Percentiles rank a stretch among this genome's conserved stretches.
Conservation (phyloP, 257 asterid genomes). For the Nicotiana sylvestris region DNA sequence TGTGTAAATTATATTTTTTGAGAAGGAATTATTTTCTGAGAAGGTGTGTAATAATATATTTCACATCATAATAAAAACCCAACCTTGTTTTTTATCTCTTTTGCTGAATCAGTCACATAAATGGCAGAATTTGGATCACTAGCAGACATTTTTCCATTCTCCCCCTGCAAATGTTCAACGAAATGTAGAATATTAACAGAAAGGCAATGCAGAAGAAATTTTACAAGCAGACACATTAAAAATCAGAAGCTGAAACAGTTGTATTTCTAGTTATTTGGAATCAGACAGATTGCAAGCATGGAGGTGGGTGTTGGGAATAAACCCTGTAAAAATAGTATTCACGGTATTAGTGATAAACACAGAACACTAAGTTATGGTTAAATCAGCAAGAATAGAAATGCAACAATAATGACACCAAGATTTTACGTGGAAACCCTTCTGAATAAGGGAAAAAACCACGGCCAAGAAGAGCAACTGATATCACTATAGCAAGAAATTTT, state of each 20-base stretch:
- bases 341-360: too few species aligned
- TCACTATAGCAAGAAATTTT: too few species aligned
- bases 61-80: neutral
- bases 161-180: conserved; percentile 54
- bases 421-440: too few species aligned
- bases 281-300: neutral
- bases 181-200: neutral
- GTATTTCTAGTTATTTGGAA: neutral
- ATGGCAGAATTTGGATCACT: conserved; percentile 92
- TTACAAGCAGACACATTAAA: neutral
- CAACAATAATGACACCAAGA: too few species aligned
- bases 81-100: conserved; percentile 87
- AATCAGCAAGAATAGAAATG: too few species aligned
- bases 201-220: neutral
- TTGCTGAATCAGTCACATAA: conserved; percentile 81
- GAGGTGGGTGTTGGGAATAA: neutral
- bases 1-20: neutral
- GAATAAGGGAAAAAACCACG: too few species aligned
- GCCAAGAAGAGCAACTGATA: too few species aligned
- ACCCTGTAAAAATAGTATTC: too few species aligned
- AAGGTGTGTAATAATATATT: neutral
- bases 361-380: too few species aligned
- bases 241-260: conserved; percentile 1
- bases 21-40: neutral
- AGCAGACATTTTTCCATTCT: conserved; percentile 92